phyloP scores from a whole-genome alignment of 495 filamentous ascomycete species.

The Polyplosphaeria fusca region DNA sequence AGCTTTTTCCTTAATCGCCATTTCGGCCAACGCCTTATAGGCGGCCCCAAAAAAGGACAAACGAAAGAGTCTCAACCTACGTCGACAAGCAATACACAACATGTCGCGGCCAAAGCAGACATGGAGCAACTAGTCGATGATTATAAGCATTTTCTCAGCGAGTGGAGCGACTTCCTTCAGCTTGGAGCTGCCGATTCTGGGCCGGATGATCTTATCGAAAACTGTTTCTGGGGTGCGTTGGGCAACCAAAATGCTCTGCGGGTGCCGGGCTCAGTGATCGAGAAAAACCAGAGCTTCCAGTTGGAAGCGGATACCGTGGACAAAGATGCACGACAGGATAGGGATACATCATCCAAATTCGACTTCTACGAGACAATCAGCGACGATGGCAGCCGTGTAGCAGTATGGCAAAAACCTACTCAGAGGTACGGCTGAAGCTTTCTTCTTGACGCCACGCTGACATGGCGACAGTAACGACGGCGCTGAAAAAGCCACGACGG shows the following conservation, averaged over 20 bases:
- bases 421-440: background rate
- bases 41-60: background rate
- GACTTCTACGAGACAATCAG: background rate
- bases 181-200: background rate
- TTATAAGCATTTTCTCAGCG: background rate
- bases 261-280: background rate
- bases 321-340: background rate
- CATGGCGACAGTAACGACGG: background rate
- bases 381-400: conserved; percentile 2
- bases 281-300: background rate
- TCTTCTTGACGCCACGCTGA: background rate
- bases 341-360: background rate
- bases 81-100: background rate
- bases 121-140: background rate
- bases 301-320: background rate
- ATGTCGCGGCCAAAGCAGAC: background rate
- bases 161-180: background rate
- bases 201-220: background rate
- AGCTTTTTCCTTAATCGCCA: conserved; percentile 1
- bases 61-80: background rate
- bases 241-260: background rate
- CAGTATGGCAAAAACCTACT: background rate
- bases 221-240: conserved; percentile 1
- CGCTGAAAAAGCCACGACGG: background rate
- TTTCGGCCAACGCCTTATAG: background rate